Percentiles rank a stretch among this genome's conserved stretches.
Evolutionary conservation across 495 filamentous ascomycete species (phyloP).

Genomic region (Cercophora scortea): DNA sequence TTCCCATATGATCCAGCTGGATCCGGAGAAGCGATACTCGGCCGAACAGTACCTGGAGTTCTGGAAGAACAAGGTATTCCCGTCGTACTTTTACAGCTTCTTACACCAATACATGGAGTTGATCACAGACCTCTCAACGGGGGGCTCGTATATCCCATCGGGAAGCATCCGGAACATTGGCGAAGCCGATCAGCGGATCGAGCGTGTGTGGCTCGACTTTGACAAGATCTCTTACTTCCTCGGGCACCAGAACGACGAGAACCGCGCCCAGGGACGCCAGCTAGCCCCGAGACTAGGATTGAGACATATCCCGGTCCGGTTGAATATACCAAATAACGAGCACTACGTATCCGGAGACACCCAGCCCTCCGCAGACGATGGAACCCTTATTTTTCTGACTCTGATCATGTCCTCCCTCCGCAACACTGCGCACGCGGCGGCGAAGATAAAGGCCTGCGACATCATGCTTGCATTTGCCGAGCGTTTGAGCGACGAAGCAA

Average conservation of each 20-base stretch:
- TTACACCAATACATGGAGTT: constrained; percentile 95
- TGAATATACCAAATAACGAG: constrained; percentile 82
- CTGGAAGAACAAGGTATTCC: constrained; percentile 86
- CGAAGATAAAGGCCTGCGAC: constrained; percentile 85
- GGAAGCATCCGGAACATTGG: constrained; percentile 59
- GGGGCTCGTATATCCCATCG: constrained; percentile 58
- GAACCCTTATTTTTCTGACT: constrained; percentile 85
- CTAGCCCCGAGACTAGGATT: constrained; percentile 38
- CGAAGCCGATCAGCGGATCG: constrained; percentile 87
- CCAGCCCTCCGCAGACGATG: constrained; percentile 61
- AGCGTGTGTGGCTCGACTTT: constrained; percentile 87
- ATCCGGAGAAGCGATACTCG: constrained; percentile 84
- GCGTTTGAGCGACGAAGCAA: constrained; percentile 88
- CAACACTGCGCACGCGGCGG: constrained; percentile 79
- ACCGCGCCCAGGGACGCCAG: constrained; percentile 18
- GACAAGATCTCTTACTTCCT: constrained; percentile 96
- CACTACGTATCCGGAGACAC: constrained; percentile 45
- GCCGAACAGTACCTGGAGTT: constrained; percentile 93
- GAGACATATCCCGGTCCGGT: constrained; percentile 61
- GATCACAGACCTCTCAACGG: constrained; percentile 88
- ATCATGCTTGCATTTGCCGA: constrained; percentile 89
- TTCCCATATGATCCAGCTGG: constrained; percentile 88
- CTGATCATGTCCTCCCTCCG: constrained; percentile 81
- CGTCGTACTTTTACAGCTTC: constrained; percentile 93
- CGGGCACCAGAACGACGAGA: constrained; percentile 51